These are phyloP conservation scores for Stygiomarasmius scandens DNA, from an alignment of 1,284 basidiomycete species.

Conservation along the genomic window DNA sequence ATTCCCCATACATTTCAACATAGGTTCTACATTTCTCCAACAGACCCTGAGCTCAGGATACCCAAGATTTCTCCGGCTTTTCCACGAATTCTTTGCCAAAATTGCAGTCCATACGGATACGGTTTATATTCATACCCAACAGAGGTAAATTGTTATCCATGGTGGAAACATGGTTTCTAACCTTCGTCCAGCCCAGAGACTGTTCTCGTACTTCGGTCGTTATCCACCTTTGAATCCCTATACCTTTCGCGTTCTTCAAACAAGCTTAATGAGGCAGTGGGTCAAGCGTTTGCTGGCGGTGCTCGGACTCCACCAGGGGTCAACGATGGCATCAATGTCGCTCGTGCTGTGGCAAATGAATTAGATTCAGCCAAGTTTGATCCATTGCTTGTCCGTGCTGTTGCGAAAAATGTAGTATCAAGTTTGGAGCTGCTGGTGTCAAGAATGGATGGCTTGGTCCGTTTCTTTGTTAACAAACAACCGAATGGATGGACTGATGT, in stretches of 20 bases:
- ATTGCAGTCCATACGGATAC: constrained; percentile 95
- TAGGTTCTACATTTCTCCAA: constrained; percentile 83
- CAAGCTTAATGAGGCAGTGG: constrained; percentile 79
- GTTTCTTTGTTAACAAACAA: no score
- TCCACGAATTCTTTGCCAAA: constrained; percentile 95
- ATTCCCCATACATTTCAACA: not conserved
- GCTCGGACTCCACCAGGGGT: constrained; percentile 70
- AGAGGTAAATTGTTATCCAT: constrained; percentile 60
- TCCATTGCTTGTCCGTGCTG: constrained; percentile 78
- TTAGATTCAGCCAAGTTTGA: constrained; percentile 93
- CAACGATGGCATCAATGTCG: constrained; percentile 76
- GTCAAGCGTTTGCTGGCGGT: constrained; percentile 72
- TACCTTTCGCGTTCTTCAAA: constrained; percentile 86
- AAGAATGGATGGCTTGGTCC: constrained; percentile 69
- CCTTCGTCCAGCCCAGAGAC: constrained; percentile 76
- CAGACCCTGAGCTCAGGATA: constrained; percentile 87
- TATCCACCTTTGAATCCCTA: constrained; percentile 80
- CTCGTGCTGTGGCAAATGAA: constrained; percentile 83
- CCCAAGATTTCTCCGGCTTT: constrained; percentile 82
- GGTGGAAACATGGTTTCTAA: not conserved
- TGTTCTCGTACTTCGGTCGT: constrained; percentile 80
- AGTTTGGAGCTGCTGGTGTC: constrained; percentile 69
- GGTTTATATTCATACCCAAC: constrained; percentile 77
- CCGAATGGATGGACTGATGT: no score
- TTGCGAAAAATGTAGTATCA: constrained; percentile 72